Conservation (phyloP, 179 eudicot species). For the Patellifolia procumbens region DNA sequence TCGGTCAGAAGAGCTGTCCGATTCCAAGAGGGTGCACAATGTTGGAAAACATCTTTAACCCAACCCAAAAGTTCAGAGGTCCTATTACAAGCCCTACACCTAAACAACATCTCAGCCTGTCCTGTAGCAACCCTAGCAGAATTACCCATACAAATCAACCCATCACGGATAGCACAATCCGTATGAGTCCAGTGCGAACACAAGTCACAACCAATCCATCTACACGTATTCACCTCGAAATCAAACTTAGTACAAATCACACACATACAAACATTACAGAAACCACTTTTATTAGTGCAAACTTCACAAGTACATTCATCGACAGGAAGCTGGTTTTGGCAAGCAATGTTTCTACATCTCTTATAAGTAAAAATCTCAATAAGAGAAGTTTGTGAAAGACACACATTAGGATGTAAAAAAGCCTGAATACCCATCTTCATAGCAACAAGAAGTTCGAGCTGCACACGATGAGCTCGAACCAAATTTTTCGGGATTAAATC, state of each 20-base stretch:
- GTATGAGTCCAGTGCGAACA: constrained; percentile 98
- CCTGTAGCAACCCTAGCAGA: constrained; percentile 53
- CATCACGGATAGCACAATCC: constrained; percentile 92
- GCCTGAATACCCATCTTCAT: constrained; percentile 94
- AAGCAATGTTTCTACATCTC: constrained; percentile 90
- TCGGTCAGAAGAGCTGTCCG: constrained; percentile 73
- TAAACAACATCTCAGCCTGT: constrained; percentile 83
- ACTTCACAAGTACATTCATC: constrained; percentile 85
- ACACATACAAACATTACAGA: constrained; percentile 97
- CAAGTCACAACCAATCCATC: constrained; percentile 94
- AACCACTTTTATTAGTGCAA: constrained; percentile 76
- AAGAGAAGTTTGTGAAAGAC: constrained; percentile 79
- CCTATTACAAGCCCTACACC: constrained; percentile 86
- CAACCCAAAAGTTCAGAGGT: constrained; percentile 91
- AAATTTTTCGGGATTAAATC: constrained; percentile 69
- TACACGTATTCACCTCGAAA: constrained; percentile 93
- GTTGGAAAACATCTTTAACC: constrained; percentile 96
- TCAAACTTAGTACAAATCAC: constrained; percentile 87
- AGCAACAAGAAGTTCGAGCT: constrained; percentile 84
- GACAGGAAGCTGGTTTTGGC: constrained; percentile 81
- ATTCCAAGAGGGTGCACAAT: constrained; percentile 89
- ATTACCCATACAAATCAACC: constrained; percentile 81
- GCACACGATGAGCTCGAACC: constrained; percentile 69
- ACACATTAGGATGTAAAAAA: constrained; percentile 82
- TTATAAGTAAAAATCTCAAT: constrained; percentile 79